These are phyloP conservation scores for Colletotrichum tabaci DNA, from an alignment of 2,329 filamentous ascomycete species.

Conservation along the genomic window DNA sequence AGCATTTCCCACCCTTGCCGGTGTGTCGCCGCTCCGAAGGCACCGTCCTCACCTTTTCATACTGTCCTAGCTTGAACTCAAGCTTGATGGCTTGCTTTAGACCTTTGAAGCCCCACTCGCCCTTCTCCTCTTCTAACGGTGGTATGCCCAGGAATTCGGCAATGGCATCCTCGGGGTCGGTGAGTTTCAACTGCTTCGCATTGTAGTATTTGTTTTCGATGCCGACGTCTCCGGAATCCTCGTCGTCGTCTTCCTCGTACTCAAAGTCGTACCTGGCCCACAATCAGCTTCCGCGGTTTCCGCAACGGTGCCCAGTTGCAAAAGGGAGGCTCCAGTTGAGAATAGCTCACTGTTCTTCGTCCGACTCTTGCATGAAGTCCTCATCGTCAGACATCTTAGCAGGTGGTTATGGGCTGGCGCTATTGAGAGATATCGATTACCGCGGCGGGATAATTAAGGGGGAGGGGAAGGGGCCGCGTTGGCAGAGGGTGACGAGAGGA, in stretches of 20 bases:
- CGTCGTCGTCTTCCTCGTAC: conserved; percentile 93
- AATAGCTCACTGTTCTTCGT: conserved; percentile 59
- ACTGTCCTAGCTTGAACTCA: conserved; percentile 92
- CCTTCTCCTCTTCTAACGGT: conserved; percentile 88
- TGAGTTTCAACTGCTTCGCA: conserved; percentile 94
- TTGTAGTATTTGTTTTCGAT: conserved; percentile 99
- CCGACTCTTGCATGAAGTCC: conserved; percentile 65
- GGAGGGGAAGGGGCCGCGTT: background rate
- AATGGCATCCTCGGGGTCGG: conserved; percentile 89
- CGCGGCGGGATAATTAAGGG: background rate
- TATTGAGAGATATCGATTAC: background rate
- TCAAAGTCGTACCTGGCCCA: conserved; percentile 87
- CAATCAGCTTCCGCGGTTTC: conserved; percentile 38
- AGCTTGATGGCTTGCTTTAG: conserved; percentile 98
- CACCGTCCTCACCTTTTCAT: conserved; percentile 75
- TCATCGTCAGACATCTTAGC: conserved; percentile 66
- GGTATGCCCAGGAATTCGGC: conserved; percentile 94
- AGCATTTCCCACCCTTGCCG: conserved; percentile 2
- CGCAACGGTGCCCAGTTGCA: background rate
- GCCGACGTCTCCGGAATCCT: conserved; percentile 89
- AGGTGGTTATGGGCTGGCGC: background rate
- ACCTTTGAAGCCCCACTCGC: conserved; percentile 99
- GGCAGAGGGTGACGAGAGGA: background rate
- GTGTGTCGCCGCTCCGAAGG: background rate
- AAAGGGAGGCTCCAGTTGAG: background rate